A percentile compares a stretch with the other conserved stretches of the same genome.
phyloP scores from a whole-genome alignment of 192 early-diverging fungal species.

The Coemansia sp. region DNA sequence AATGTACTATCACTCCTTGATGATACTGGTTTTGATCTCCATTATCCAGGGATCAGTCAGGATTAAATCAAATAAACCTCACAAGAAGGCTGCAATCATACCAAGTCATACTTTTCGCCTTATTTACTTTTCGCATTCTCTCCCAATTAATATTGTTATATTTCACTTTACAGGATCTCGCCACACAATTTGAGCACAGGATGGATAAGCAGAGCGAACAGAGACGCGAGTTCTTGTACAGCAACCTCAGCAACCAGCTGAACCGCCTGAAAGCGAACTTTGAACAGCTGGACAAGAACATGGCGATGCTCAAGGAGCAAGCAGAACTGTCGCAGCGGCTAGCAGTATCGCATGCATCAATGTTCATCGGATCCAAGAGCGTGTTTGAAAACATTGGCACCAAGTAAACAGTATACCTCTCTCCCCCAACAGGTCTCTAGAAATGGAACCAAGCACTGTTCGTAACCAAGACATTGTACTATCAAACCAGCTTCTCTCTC shows the following conservation, averaged over 20 bases:
- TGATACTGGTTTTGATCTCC: no score
- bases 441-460: background rate
- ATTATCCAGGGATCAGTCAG: no score
- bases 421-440: background rate
- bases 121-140: no score
- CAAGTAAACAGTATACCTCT: background rate
- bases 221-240: constrained; percentile 44
- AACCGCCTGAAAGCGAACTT: constrained; percentile 45
- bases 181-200: no score
- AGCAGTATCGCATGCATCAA: constrained; percentile 39
- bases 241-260: constrained; percentile 49
- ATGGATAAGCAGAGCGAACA: constrained; percentile 47
- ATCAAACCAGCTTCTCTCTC: background rate
- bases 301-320: constrained; percentile 30
- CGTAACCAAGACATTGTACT: background rate
- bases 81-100: no score
- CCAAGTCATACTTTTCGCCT: no score
- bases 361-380: constrained; percentile 52
- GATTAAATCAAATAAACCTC: no score
- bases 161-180: no score
- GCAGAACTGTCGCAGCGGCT: constrained; percentile 46
- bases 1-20: no score
- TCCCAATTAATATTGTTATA: no score
- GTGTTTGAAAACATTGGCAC: constrained; percentile 19
- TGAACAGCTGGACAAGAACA: constrained; percentile 39